Conservation (phyloP, 2,329 filamentous ascomycete genomes). For the Alternaria atra region DNA sequence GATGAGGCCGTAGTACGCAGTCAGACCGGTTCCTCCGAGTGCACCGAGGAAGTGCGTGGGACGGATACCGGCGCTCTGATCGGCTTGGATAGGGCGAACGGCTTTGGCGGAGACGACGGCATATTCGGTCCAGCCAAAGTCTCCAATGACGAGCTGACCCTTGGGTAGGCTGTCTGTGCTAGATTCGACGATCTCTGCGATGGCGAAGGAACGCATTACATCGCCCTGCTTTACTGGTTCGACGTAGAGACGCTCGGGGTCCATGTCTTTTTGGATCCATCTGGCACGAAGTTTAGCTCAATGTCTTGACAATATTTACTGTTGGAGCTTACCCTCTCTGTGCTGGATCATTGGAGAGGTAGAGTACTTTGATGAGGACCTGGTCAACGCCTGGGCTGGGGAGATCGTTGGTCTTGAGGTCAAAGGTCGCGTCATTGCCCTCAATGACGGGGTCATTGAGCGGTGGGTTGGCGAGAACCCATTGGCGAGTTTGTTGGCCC, state of each 20-base stretch:
- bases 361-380: constrained; percentile 58
- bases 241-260: constrained; percentile 58
- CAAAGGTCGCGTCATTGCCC: constrained; percentile 53
- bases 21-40: constrained; percentile 65
- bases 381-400: constrained; percentile 51
- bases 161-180: constrained; percentile 62
- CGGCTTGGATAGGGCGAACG: constrained; percentile 40
- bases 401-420: constrained; percentile 47
- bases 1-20: constrained; percentile 78
- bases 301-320: not conserved
- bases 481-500: constrained; percentile 52
- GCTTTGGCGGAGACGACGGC: constrained; percentile 58
- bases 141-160: constrained; percentile 66
- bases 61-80: constrained; percentile 47
- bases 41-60: constrained; percentile 58
- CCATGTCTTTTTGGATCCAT: constrained; percentile 55
- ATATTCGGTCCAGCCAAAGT: constrained; percentile 71
- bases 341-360: constrained; percentile 60
- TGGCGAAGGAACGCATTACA: constrained; percentile 70
- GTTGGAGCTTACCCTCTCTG: not conserved
- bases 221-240: constrained; percentile 55
- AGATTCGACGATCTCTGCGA: constrained; percentile 68
- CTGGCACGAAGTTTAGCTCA: not conserved
- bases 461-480: constrained; percentile 56
- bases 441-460: constrained; percentile 45